Evolutionary conservation across 805 yeast species (phyloP).

Genomic region (Candida nemodendra): DNA sequence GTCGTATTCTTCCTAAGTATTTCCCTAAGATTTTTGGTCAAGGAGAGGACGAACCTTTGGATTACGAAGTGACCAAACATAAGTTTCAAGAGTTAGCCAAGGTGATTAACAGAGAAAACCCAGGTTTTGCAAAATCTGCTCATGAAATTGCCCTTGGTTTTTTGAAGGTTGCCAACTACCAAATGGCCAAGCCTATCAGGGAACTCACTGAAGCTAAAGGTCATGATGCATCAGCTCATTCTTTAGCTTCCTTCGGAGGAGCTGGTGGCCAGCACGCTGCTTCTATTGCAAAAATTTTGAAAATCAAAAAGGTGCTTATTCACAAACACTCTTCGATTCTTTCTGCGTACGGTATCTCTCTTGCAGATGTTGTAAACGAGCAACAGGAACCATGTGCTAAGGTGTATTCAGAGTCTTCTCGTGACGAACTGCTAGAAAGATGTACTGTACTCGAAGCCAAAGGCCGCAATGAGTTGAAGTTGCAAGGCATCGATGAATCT

Average conservation of each 20-base stretch:
- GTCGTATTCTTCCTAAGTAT: constrained; percentile 64
- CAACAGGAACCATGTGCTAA: constrained; percentile 28
- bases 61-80: constrained; percentile 46
- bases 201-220: constrained; percentile 80
- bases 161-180: constrained; percentile 72
- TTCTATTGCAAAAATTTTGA: constrained; percentile 65
- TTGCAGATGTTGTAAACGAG: constrained; percentile 44
- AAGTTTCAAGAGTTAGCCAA: constrained; percentile 54
- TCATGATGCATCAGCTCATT: constrained; percentile 56
- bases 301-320: constrained; percentile 61
- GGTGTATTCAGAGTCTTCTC: constrained; percentile 14
- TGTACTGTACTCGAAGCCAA: constrained; percentile 15
- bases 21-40: constrained; percentile 85
- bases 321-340: constrained; percentile 59
- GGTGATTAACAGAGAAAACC: constrained; percentile 44
- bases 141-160: constrained; percentile 78
- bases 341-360: constrained; percentile 58
- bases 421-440: constrained; percentile 12
- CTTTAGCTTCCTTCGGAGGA: constrained; percentile 79
- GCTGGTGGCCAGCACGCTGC: constrained; percentile 88
- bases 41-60: constrained; percentile 65
- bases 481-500: constrained; percentile 26
- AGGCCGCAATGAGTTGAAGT: constrained; percentile 25
- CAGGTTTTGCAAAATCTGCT: constrained; percentile 41
- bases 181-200: constrained; percentile 83